Evolutionary conservation across 1,139 yeast species (phyloP), one percentile per base, ranked within the genome.

Genomic region (Yamadazyma friedrichii): DNA sequence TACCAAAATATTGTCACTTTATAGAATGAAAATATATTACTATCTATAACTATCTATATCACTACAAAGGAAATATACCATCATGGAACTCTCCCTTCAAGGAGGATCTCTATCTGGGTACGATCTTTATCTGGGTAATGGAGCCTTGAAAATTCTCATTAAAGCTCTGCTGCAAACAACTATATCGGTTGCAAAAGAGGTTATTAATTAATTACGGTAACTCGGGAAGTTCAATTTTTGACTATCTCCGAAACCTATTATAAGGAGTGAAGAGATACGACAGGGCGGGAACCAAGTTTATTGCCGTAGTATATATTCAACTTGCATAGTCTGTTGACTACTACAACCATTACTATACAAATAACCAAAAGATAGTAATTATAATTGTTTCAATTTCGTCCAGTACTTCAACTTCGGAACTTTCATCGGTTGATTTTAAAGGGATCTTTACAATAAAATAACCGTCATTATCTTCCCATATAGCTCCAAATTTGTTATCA

Each of bases 381-480:
- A 31, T 15, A 17, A 36, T 29, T 4, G 24, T 20, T 17, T 17
- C 17, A 10, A 15, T 27, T 12, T 36, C 24, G 2, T 27, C 27
- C 8, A 8, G 24, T 20, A 6, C 24, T 20, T 20, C 24, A 8
- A 5, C 24, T 6, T 20, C 8, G 24, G 24, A 8, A 20, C 8
- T 20, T 17, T 27, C 33, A 9, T 16, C 33, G 16, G 11, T 17
- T n/a, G 24, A 8, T 5, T 20, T 20, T 20, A 20, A 20, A 20
- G 24, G 24, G 9, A 24, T 13, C 26, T 36, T 36, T 11, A 36
- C 31, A 9, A 31, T 25, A 13, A 38, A 4, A 20, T 26, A 33
- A 10, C 43, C 43, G 22, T 41, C 43, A 13, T 34, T 35, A 26
- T 34, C 41, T 27, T 41, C 43, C 38, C 43, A 37, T 11, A 41